A percentile compares a stretch with the other conserved stretches of the same genome.
Conservation (phyloP, 345 rosid genomes). For the Populus euphratica region DNA sequence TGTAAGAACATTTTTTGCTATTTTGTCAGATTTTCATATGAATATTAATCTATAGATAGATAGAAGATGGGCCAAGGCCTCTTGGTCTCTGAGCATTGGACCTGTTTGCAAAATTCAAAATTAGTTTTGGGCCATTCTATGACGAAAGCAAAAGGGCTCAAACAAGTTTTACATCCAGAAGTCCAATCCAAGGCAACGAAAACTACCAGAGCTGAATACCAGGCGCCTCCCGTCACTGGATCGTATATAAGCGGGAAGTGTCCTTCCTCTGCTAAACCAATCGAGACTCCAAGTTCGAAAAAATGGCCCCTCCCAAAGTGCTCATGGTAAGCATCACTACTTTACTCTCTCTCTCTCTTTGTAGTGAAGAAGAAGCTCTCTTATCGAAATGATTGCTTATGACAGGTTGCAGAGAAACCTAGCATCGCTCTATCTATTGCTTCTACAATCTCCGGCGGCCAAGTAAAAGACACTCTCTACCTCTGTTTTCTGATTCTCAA, state of each 20-base stretch:
- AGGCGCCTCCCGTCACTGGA: not conserved
- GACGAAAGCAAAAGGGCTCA: too few relatives aligned
- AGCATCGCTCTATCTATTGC: conserved; percentile 92
- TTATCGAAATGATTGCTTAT: too few relatives aligned
- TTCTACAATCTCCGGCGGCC: conserved; percentile 68
- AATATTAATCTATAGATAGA: too few relatives aligned
- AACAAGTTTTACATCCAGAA: not conserved
- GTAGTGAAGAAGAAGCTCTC: too few relatives aligned
- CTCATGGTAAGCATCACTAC: conserved; percentile 8
- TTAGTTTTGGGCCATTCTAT: not conserved
- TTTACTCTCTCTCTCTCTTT: too few relatives aligned
- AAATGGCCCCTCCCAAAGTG: conserved; percentile 8
- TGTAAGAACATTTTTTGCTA: too few relatives aligned
- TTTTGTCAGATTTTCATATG: too few relatives aligned
- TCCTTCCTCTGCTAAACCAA: not conserved
- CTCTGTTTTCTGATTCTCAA: conserved; percentile 1
- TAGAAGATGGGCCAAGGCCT: too few relatives aligned
- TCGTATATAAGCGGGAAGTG: not conserved
- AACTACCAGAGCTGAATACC: not conserved
- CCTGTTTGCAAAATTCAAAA: not conserved
- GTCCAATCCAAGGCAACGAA: not conserved
- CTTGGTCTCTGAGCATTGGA: not conserved
- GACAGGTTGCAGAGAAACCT: conserved; percentile 95
- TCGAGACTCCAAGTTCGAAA: not conserved
- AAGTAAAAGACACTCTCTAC: conserved; percentile 33